Evolutionary conservation across 2,329 filamentous ascomycete species (phyloP), one percentile per base, ranked within the genome.

Genomic region (Berkeleyomyces rouxiae): DNA sequence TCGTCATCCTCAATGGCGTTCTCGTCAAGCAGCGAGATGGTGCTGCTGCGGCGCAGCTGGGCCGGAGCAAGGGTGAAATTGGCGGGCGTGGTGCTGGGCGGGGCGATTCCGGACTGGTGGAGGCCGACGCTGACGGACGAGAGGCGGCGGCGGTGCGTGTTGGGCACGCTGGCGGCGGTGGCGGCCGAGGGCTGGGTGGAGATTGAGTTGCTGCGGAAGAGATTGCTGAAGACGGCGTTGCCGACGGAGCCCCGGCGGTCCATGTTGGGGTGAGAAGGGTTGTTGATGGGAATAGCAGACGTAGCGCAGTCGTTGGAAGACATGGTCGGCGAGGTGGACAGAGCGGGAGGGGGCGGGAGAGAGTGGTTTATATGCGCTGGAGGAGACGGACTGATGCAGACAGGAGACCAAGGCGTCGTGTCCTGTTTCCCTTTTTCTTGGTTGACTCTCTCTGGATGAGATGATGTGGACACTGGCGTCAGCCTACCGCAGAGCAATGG

Each of bases 1-100:
- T 84, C 82, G 49, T 84, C 82, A 65, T 91, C 87, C 66, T 89
- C 85, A 65, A 87, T 80, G 58, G 86, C 87, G 68, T 75, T 85
- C 73, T 91, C 88, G 67, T 91, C 87, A 65, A 85, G 78, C 1
- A 80, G 81, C 3, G 82, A 83, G 61, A 78, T 82, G 70, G 87
- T 89, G 72, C 87, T 90, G 63, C 80, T 80, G 64, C 84, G 82
- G 64, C 85, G 80, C 65, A 81, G 71, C 67, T 75, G 76, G 44
- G 44, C 62, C 7, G 46, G 59, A n/a, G 36, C 46, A 44, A 61
- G 47, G 16, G 31, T 61, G 49, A 51, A 61, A 39, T 47, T 61
- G 68, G 81, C 78, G 51, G 78, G 73, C 69, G 78, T 66, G 70
- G 76, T 67, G 68, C 72, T 79, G 76, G 61, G 66, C 86, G 44